These are phyloP conservation scores for Magnusiomyces ingens DNA, from an alignment of 1,139 yeast genomes.

Conservation along the genomic window DNA sequence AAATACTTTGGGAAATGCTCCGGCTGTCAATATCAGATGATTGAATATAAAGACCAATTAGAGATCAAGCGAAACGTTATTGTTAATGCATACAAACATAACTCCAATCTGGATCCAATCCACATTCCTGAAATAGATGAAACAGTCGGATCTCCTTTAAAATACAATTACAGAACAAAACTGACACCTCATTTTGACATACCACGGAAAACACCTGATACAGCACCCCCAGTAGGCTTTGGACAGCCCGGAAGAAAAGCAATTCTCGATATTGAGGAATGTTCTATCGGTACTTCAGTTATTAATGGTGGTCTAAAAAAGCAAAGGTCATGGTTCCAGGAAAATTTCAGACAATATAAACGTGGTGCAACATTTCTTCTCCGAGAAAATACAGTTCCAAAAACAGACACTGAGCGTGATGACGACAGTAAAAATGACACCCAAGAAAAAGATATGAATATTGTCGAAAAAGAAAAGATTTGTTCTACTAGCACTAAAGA, in stretches of 20 bases:
- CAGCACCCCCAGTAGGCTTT: conserved; percentile 76
- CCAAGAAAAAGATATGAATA: conserved; percentile 21
- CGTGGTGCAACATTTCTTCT: conserved; percentile 84
- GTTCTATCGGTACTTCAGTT: conserved; percentile 77
- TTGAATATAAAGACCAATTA: conserved; percentile 66
- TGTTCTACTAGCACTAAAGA: conserved; percentile 65
- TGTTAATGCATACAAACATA: conserved; percentile 70
- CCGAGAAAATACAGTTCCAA: conserved; percentile 57
- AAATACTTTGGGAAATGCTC: conserved; percentile 74
- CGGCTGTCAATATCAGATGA: conserved; percentile 89
- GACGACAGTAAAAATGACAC: conserved; percentile 25
- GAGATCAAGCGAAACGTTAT: conserved; percentile 67
- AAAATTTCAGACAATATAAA: conserved; percentile 48
- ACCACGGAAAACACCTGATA: conserved; percentile 45
- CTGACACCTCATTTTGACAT: conserved; percentile 92
- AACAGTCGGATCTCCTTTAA: conserved; percentile 76
- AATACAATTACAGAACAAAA: conserved; percentile 78
- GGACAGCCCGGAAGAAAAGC: conserved; percentile 73
- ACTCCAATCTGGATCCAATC: conserved; percentile 46
- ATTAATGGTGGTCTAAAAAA: conserved; percentile 68
- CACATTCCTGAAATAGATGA: conserved; percentile 52
- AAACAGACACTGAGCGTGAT: conserved; percentile 26
- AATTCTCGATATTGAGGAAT: conserved; percentile 88
- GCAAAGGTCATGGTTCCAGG: conserved; percentile 53
- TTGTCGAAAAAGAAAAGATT: conserved; percentile 20